phyloP scores from a whole-genome alignment of 495 filamentous ascomycete species.

The Bacidia rubella region DNA sequence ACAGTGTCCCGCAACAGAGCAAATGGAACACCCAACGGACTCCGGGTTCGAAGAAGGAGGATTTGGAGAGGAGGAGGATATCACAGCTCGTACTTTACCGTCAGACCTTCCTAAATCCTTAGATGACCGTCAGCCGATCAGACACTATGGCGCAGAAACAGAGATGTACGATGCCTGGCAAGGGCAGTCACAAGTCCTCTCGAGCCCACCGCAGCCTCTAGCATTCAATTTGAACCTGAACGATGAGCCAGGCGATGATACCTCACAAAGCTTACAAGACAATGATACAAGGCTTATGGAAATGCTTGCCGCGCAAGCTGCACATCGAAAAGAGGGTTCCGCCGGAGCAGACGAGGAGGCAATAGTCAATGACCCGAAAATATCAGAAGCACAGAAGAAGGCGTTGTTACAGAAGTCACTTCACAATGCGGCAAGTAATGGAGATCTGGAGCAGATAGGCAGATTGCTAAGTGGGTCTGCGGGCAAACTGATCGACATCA shows the following conservation, averaged over 20 bases:
- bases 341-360: slow-evolving; percentile 65
- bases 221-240: slow-evolving; percentile 75
- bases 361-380: slow-evolving; percentile 56
- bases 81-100: slow-evolving; percentile 45
- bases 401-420: slow-evolving; percentile 71
- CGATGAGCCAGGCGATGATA: slow-evolving; percentile 49
- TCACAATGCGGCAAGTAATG: slow-evolving; percentile 95
- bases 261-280: slow-evolving; percentile 50
- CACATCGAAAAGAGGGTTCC: slow-evolving; percentile 57
- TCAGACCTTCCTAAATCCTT: slow-evolving; percentile 80
- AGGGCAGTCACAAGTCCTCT: slow-evolving; percentile 91
- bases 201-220: slow-evolving; percentile 69
- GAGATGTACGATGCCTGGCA: slow-evolving; percentile 99
- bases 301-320: slow-evolving; percentile 90
- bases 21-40: not conserved
- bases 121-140: slow-evolving; percentile 66
- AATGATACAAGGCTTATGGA: slow-evolving; percentile 81
- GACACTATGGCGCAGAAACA: slow-evolving; percentile 51
- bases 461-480: slow-evolving; percentile 65
- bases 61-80: slow-evolving; percentile 12
- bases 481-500: slow-evolving; percentile 68
- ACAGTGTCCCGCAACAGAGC: no score
- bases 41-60: slow-evolving; percentile 1
- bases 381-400: slow-evolving; percentile 65
- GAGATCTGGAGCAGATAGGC: slow-evolving; percentile 68